These are phyloP conservation scores for Gossypium sturtianum DNA, from an alignment of 345 rosid species.

Conservation along the genomic window DNA sequence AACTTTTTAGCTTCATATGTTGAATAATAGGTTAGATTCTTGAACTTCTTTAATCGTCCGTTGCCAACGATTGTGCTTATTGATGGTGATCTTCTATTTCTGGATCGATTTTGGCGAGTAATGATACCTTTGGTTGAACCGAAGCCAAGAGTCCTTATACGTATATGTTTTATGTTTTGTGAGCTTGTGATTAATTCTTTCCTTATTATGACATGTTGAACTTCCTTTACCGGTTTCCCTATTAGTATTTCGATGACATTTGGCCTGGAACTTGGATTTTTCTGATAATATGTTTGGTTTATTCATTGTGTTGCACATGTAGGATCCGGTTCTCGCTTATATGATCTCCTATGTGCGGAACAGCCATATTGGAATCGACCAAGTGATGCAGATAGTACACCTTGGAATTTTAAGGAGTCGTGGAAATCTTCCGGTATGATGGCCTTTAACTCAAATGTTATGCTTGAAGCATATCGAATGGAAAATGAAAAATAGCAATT, in stretches of 20 bases:
- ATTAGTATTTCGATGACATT: not conserved
- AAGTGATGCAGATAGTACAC: conserved; percentile 27
- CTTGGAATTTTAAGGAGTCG: not conserved
- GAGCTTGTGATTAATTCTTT: not conserved
- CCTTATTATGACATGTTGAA: not conserved
- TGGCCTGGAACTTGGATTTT: not conserved
- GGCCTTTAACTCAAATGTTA: conserved; percentile 7
- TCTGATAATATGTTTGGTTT: not conserved
- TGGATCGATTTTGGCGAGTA: not conserved
- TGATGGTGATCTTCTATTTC: not conserved
- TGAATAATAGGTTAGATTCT: not conserved
- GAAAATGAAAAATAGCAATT: not conserved
- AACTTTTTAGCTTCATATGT: too few relatives aligned
- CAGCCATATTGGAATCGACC: conserved; percentile 24
- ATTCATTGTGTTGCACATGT: conserved; percentile 4
- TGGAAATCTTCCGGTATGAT: conserved; percentile 34
- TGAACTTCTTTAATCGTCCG: not conserved
- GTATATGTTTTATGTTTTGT: not conserved
- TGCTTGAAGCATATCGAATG: not conserved
- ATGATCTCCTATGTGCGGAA: conserved; percentile 50
- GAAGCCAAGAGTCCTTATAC: not conserved
- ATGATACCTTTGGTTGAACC: not conserved
- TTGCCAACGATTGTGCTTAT: not conserved
- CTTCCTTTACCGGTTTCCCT: not conserved
- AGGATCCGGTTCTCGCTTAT: conserved; percentile 49